Base-by-base conservation (phyloP, 192 early-diverging fungal genomes). In the Coemansia sp. region DNA sequence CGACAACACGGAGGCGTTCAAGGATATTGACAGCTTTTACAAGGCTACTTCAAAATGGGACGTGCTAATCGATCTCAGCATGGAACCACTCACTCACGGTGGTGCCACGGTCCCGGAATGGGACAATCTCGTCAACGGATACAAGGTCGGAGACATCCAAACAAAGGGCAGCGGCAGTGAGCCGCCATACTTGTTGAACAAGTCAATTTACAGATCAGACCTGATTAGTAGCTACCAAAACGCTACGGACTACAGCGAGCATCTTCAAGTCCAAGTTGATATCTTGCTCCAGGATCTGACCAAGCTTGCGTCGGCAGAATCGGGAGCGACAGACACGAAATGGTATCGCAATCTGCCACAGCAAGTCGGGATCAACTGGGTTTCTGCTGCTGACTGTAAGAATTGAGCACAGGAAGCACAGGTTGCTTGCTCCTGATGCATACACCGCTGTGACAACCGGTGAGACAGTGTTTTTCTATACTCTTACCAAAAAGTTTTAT, bases 311-410 rank as follows among this genome's bases (percentile, higher is more conserved):
- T 73, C 88, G 2, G 64, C 82, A 14, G 56, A 67, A 4, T 82
- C 73, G 2, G 73, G 84, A 14, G 65, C 84, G 8, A 65, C 65
- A 14, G 85, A 87, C 53, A 80, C 83, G 1, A 77, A 66, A 32
- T 92, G 89, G 89, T 69, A 87, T 56, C 88, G 90, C 82, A 92
- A 92, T 59, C 59, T 92, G 66, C 87, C 85, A 23, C 51, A 62
- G 56, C 62, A 74, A 22, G 72, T 73, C 26, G 59, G 58, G 1
- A 84, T 88, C 62, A 80, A 87, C 62, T 85, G 88, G 64, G 61
- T 59, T 24, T 69, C 74, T 2, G 61, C 83, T 7, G 32, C 49
- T 27, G 57, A 67, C 55, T 82, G 73, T 69, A 61, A 68, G 28
- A 71, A 71, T 49, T 67, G 38, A 30, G 47, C 48, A n/a, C 28